Evolutionary conservation across 495 filamentous ascomycete genomes (phyloP), one percentile per base, ranked within the genome.

Genomic region (Hypoxylon intermedium): DNA sequence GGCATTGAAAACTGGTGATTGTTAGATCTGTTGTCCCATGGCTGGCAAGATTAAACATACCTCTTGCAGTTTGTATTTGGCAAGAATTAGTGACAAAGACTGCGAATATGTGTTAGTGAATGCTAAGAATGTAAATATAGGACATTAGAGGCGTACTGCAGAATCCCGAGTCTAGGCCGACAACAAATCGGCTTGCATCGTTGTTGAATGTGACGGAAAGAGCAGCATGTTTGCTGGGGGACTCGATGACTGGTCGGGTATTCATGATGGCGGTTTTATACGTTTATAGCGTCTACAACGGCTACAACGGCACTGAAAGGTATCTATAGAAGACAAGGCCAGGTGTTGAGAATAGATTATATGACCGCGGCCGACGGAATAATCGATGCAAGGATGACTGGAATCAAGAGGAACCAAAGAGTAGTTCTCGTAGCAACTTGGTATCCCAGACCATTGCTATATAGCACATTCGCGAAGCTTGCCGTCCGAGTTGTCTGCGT

Each of bases 171-270:
- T 96, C 89, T 30, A 96, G 76, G 2, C 91, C 94, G 5, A 96
- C 90, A 36, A 92, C 85, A 77, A 98, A 98, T 69, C 88, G 92
- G 53, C 84, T 91, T 68, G 83, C 86, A 68, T 96, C 90, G 67
- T 87, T 81, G 70, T 97, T 98, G 78, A 98, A 96, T 16, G 88
- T 83, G 43, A 87, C 86, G 20, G 90, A 94, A 24, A 97, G 82
- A 23, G 91, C 93, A 63, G 86, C 83, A 5, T 91, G 89, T 34
- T 84, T 83, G 31, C 78, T 81, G 31, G 90, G 86, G 40, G 83
- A 84, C 71, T 96, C 91, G 63, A 98, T 91, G 59, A 87, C 83
- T 37, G 87, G 89, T 63, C 94, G 81, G 52, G 92, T 96, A 70
- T 98, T 95, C 94, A 98, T 98, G 44, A 65, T 80, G 73, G 58